These are phyloP conservation scores for Monosporascus sp. DNA, from an alignment of 2,329 filamentous ascomycete species.

Conservation along the genomic window DNA sequence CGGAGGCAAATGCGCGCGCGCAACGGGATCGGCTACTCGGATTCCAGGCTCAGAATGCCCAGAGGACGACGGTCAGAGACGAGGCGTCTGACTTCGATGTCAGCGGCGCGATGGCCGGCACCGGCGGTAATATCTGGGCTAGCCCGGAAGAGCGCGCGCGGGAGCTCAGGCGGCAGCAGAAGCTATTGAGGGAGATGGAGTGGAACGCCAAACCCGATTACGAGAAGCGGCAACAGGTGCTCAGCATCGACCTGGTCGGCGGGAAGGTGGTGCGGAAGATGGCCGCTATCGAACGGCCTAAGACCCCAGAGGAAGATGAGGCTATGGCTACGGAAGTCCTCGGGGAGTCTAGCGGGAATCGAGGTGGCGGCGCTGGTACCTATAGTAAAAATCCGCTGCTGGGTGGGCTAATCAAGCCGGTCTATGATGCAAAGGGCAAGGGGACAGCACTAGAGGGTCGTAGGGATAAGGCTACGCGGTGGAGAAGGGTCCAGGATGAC, in stretches of 20 bases:
- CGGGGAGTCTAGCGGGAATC: conserved; percentile 32
- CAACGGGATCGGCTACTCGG: conserved; percentile 76
- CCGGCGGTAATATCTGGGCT: conserved; percentile 70
- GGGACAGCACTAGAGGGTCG: conserved; percentile 38
- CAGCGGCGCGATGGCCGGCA: conserved; percentile 37
- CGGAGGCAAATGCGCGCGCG: conserved; percentile 64
- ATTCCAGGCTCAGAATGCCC: conserved; percentile 83
- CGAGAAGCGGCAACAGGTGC: conserved; percentile 79
- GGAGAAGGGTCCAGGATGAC: conserved; percentile 59
- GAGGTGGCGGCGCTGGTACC: conserved; percentile 43
- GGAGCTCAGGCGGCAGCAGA: conserved; percentile 82
- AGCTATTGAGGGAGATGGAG: conserved; percentile 76
- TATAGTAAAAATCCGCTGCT: conserved; percentile 68
- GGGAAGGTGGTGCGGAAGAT: conserved; percentile 72
- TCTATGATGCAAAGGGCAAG: conserved; percentile 52
- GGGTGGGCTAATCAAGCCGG: conserved; percentile 60
- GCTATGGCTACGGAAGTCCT: conserved; percentile 13
- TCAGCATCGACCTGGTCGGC: conserved; percentile 77
- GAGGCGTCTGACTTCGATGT: conserved; percentile 67
- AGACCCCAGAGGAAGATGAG: conserved; percentile 44
- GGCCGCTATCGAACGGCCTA: conserved; percentile 56
- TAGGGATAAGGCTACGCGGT: conserved; percentile 39
- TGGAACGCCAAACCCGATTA: conserved; percentile 82
- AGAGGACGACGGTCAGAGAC: conserved; percentile 78
- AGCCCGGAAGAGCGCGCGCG: conserved; percentile 75